These are phyloP conservation scores for Rhodamnia rubescens DNA, from an alignment of 345 rosid genomes.

Conservation along the genomic window DNA sequence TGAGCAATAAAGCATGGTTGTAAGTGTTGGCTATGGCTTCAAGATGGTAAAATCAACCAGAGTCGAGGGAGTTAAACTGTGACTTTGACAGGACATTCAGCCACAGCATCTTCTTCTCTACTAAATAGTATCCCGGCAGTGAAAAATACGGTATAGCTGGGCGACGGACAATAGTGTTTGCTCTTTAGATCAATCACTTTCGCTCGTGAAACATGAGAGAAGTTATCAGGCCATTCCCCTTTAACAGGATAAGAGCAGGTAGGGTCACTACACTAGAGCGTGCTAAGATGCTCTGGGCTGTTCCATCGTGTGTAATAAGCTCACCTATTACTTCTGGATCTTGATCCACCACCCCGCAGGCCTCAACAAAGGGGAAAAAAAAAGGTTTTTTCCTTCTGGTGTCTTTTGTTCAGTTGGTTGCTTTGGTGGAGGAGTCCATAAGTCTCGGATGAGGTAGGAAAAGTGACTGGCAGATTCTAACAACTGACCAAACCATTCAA, in stretches of 20 bases:
- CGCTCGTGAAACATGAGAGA: background rate
- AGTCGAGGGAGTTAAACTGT: background rate
- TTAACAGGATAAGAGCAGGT: background rate
- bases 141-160: background rate
- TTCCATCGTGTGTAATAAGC: background rate
- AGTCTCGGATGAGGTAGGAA: background rate
- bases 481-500: background rate
- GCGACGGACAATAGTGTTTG: background rate
- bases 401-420: background rate
- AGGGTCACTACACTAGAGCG: background rate
- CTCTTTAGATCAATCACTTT: background rate
- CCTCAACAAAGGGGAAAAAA: background rate
- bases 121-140: background rate
- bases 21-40: background rate
- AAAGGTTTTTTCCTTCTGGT: background rate
- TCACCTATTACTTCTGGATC: background rate
- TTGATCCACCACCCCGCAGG: background rate
- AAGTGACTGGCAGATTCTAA: background rate
- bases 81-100: background rate
- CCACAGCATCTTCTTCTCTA: background rate
- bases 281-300: background rate
- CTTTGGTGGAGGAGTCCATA: background rate
- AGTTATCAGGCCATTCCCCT: background rate
- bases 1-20: background rate
- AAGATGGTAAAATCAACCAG: background rate